Percentiles rank a stretch among this genome's conserved stretches.
Evolutionary conservation across 306 rosid species (phyloP).

Genomic region (Lablab purpureus): DNA sequence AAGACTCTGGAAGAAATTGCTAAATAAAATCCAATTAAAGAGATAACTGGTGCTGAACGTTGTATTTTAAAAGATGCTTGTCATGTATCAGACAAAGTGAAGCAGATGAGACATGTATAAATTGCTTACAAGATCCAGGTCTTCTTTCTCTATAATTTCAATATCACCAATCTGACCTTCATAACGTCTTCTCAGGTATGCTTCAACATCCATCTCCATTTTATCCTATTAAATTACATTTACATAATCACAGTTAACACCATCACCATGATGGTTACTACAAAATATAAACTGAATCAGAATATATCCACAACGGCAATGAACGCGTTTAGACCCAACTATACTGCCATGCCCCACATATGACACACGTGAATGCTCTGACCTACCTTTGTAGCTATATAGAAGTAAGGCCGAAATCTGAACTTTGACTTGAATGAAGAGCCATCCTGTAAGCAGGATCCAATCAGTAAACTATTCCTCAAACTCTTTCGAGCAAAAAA

Average conservation of each 20-base stretch:
- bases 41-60: slow-evolving; percentile 12
- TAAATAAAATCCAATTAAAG: slow-evolving; percentile 30
- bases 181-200: slow-evolving; percentile 80
- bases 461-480: slow-evolving; percentile 41
- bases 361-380: neutral
- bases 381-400: slow-evolving; percentile 84
- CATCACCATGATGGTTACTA: slow-evolving; percentile 1
- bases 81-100: slow-evolving; percentile 21
- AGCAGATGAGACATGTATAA: slow-evolving; percentile 38
- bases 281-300: slow-evolving; percentile 13
- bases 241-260: slow-evolving; percentile 40
- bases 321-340: slow-evolving; percentile 5
- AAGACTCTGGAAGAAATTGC: slow-evolving; percentile 35
- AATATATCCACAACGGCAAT: slow-evolving; percentile 23
- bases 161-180: slow-evolving; percentile 86
- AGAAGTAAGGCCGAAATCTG: slow-evolving; percentile 88
- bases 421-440: slow-evolving; percentile 85
- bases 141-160: slow-evolving; percentile 84
- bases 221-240: slow-evolving; percentile 60
- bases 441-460: slow-evolving; percentile 81
- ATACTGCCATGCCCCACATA: neutral
- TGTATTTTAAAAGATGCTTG: slow-evolving; percentile 29
- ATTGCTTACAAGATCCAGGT: slow-evolving; percentile 91
- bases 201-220: slow-evolving; percentile 89
- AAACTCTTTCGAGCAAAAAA: slow-evolving; percentile 14